phyloP scores from a whole-genome alignment of 2,329 filamentous ascomycete genomes.

The Penicillium sp. region DNA sequence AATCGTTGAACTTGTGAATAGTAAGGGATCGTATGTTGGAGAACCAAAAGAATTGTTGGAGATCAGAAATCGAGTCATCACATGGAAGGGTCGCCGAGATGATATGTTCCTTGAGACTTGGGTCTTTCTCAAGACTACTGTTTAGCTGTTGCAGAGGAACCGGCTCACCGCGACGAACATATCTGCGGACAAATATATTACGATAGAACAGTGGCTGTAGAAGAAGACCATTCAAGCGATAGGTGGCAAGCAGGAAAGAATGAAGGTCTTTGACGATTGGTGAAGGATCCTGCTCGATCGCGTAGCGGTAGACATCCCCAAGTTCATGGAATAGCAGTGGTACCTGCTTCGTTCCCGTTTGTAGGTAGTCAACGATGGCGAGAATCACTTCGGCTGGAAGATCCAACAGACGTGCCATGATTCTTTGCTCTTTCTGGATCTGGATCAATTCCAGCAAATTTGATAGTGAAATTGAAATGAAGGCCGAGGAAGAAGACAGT shows the following conservation, averaged over 20 bases:
- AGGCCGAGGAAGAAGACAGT: background rate
- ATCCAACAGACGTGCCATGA: slow-evolving; percentile 7
- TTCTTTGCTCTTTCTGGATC: background rate
- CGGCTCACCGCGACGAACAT: background rate
- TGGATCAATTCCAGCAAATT: background rate
- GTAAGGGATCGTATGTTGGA: slow-evolving; percentile 5
- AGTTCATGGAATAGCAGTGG: slow-evolving; percentile 1
- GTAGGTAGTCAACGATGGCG: slow-evolving; percentile 5
- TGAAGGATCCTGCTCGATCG: background rate
- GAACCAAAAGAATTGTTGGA: slow-evolving; percentile 2
- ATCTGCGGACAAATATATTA: slow-evolving; percentile 4
- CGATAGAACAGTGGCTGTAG: slow-evolving; percentile 6
- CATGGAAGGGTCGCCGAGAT: slow-evolving; percentile 7
- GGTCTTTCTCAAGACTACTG: background rate
- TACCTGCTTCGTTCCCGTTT: background rate
- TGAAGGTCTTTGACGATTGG: slow-evolving; percentile 2
- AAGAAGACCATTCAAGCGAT: slow-evolving; percentile 2
- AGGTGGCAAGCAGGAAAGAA: slow-evolving; percentile 4
- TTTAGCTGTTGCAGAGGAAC: slow-evolving; percentile 3
- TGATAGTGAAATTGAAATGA: background rate
- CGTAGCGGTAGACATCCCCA: background rate
- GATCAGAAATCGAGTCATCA: background rate
- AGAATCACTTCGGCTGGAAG: slow-evolving; percentile 13
- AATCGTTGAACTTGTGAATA: slow-evolving; percentile 6
- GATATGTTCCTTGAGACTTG: slow-evolving; percentile 2